These are phyloP conservation scores for Calonectria montana DNA, from an alignment of 2,329 filamentous ascomycete species.

Conservation along the genomic window DNA sequence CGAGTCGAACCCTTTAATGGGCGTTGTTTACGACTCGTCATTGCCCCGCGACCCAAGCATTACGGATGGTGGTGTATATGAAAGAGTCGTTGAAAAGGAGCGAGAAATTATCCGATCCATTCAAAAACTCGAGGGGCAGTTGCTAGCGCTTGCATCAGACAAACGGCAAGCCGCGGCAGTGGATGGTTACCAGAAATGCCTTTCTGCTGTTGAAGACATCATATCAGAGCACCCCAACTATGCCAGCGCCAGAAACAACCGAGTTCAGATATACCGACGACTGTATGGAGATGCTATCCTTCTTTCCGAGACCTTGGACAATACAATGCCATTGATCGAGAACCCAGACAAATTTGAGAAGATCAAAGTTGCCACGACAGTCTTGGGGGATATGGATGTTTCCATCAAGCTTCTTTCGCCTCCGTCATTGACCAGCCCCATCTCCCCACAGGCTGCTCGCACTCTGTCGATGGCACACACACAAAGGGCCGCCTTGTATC, in stretches of 20 bases:
- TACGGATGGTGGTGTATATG: constrained; percentile 62
- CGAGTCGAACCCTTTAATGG: constrained; percentile 67
- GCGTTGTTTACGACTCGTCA: constrained; percentile 65
- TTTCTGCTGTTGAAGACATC: constrained; percentile 64
- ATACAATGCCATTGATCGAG: constrained; percentile 55
- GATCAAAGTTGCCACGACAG: constrained; percentile 51
- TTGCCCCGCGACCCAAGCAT: constrained; percentile 69
- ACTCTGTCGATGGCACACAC: constrained; percentile 78
- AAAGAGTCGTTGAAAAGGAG: constrained; percentile 62
- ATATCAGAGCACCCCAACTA: constrained; percentile 72
- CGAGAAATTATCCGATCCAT: constrained; percentile 64
- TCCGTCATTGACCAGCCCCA: constrained; percentile 56
- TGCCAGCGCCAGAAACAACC: constrained; percentile 79
- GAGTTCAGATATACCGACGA: constrained; percentile 74
- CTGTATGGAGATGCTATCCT: constrained; percentile 72
- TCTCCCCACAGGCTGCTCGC: constrained; percentile 73
- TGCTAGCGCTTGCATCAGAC: constrained; percentile 55
- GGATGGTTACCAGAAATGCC: constrained; percentile 58
- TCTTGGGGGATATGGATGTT: constrained; percentile 65
- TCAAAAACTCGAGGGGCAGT: constrained; percentile 65
- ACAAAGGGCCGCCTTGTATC: constrained; percentile 75
- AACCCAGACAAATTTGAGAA: constrained; percentile 52
- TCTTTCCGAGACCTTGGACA: constrained; percentile 52
- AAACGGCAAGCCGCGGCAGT: constrained; percentile 51
- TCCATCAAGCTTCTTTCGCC: constrained; percentile 72